Percentiles rank a stretch among this genome's conserved stretches.
Conservation (phyloP, 805 yeast genomes). For the Myxozyma nipponensis region DNA sequence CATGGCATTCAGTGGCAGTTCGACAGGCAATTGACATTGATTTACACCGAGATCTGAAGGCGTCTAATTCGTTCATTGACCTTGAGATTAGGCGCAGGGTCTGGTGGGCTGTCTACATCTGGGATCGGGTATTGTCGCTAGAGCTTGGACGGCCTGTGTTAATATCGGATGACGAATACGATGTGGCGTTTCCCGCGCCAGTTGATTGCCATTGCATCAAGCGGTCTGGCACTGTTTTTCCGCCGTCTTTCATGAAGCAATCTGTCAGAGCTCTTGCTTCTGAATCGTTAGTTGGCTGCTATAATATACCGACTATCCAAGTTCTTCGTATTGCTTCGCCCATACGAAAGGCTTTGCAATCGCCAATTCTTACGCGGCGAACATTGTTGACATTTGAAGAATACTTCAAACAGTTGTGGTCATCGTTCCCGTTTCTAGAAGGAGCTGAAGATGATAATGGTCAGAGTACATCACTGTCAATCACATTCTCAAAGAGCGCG, state of each 20-base stretch:
- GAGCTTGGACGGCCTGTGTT: constrained; percentile 24
- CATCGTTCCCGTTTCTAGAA: constrained; percentile 18
- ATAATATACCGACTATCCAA: constrained; percentile 20
- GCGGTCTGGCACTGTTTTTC: neutral
- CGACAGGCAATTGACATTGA: constrained; percentile 27
- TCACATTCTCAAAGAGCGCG: neutral
- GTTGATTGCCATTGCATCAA: constrained; percentile 19
- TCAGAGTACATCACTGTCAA: neutral
- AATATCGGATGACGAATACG: constrained; percentile 24
- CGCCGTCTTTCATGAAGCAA: neutral
- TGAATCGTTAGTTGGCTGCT: constrained; percentile 8
- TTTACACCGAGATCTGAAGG: constrained; percentile 13
- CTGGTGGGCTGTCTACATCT: constrained; percentile 31
- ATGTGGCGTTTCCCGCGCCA: constrained; percentile 22
- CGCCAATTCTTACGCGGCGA: constrained; percentile 10
- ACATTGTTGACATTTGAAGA: constrained; percentile 21
- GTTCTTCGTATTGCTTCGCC: constrained; percentile 18
- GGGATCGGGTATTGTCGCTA: constrained; percentile 29
- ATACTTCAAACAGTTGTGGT: constrained; percentile 20
- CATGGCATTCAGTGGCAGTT: constrained; percentile 29
- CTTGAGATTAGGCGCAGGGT: constrained; percentile 27
- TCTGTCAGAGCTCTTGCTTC: neutral
- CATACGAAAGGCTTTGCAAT: constrained; percentile 12
- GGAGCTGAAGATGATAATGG: neutral
- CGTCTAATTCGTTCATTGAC: constrained; percentile 6